A percentile compares a stretch with the other conserved stretches of the same genome.
Evolutionary conservation across 345 rosid species (phyloP).

Genomic region (Pistacia vera): DNA sequence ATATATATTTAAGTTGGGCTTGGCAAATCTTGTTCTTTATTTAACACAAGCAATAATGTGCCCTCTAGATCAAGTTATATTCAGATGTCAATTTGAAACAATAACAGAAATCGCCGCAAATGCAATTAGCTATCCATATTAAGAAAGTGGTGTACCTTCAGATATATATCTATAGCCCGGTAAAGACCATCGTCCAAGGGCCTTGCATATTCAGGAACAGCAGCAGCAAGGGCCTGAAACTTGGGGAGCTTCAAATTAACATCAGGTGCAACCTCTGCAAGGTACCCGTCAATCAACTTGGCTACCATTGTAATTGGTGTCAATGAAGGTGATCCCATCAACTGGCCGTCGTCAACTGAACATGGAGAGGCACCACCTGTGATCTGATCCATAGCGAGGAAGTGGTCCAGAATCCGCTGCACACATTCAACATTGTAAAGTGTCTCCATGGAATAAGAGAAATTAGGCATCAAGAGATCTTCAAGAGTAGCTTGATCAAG

Average conservation of each 20-base stretch:
- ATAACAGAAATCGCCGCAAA: conserved; percentile 4
- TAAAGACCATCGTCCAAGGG: conserved; percentile 94
- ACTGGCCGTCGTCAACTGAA: conserved; percentile 75
- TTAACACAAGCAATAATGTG: not conserved
- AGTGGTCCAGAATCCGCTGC: conserved; percentile 81
- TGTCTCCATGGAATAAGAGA: conserved; percentile 86
- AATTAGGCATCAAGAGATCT: conserved; percentile 94
- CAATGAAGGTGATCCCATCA: conserved; percentile 77
- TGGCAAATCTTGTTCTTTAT: not conserved
- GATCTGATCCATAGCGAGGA: conserved; percentile 80
- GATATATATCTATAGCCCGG: conserved; percentile 91
- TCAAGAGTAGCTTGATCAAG: conserved; percentile 93
- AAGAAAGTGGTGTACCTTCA: conserved; percentile 60
- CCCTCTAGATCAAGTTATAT: not conserved
- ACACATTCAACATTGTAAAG: conserved; percentile 91
- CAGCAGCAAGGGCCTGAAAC: conserved; percentile 89
- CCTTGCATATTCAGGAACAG: conserved; percentile 90
- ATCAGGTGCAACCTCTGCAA: conserved; percentile 98
- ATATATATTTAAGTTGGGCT: not conserved
- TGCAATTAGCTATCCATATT: conserved; percentile 11
- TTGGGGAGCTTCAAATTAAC: conserved; percentile 89
- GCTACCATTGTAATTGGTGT: conserved; percentile 87
- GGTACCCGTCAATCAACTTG: conserved; percentile 95
- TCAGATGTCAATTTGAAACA: conserved; percentile 19
- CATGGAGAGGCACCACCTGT: conserved; percentile 86